Evolutionary conservation across 73 alveolate genomes (phyloP).

Genomic region (Uronychia binucleata): DNA sequence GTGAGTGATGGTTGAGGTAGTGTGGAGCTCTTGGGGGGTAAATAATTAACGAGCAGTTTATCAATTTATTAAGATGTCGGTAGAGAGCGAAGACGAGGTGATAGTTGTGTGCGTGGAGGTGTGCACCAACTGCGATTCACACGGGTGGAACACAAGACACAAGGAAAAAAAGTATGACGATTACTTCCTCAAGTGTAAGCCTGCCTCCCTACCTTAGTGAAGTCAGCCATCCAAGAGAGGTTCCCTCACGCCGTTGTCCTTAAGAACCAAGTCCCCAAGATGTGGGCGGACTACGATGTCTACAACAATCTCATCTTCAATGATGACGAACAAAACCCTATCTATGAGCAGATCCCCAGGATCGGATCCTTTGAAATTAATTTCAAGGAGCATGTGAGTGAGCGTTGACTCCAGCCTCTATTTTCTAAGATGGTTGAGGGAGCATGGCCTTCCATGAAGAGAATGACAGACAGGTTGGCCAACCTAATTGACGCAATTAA

Average conservation of each 20-base stretch:
- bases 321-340: constrained; percentile 4
- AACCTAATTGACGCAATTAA: background rate
- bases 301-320: constrained; percentile 43
- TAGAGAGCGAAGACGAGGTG: background rate
- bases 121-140: constrained; percentile 54
- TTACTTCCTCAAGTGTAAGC: background rate
- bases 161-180: constrained; percentile 40
- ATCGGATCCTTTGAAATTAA: constrained; percentile 42
- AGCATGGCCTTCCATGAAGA: background rate
- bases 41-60: background rate
- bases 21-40: background rate
- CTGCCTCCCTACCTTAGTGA: background rate
- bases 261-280: constrained; percentile 44
- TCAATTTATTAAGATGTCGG: background rate
- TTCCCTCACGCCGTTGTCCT: constrained; percentile 15
- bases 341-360: constrained; percentile 27
- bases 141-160: constrained; percentile 58
- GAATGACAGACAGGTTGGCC: background rate
- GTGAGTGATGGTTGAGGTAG: too few relatives aligned
- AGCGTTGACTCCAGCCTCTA: background rate
- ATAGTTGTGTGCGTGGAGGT: constrained; percentile 14
- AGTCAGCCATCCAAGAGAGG: background rate
- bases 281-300: constrained; percentile 40
- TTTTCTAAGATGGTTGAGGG: background rate
- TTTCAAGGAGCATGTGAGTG: background rate